These are phyloP conservation scores for Quercus bicolor DNA, from an alignment of 306 rosid genomes.

Conservation along the genomic window DNA sequence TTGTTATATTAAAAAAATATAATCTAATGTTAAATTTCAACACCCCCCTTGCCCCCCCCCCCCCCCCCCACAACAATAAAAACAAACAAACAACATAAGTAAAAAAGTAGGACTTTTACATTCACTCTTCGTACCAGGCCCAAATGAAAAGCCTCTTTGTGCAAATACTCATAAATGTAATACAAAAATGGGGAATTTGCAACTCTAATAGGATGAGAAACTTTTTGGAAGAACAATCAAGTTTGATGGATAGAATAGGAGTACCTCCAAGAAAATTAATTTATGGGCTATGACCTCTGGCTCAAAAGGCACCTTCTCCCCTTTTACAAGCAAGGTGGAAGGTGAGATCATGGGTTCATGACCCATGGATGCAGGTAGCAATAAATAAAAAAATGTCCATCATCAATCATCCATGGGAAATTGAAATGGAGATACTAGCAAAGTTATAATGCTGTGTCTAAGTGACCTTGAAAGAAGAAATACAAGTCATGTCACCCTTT, in stretches of 20 bases:
- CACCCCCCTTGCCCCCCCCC: background rate
- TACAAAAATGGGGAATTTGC: background rate
- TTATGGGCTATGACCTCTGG: background rate
- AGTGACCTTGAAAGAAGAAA: background rate
- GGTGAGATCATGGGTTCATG: no score
- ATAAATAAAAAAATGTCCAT: background rate
- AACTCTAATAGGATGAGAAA: background rate
- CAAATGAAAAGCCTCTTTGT: background rate
- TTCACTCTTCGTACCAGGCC: background rate
- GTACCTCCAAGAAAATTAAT: background rate
- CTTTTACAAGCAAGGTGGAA: no score
- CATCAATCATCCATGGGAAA: background rate
- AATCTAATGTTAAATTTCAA: slow-evolving; percentile 1
- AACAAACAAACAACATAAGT: background rate
- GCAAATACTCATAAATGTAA: background rate
- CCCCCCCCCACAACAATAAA: background rate
- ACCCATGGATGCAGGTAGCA: no score
- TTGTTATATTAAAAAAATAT: background rate
- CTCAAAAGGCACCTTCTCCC: no score
- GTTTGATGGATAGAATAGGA: background rate
- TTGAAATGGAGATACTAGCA: slow-evolving; percentile 2
- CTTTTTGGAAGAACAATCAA: background rate
- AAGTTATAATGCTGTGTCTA: background rate
- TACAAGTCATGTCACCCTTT: background rate
- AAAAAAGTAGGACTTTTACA: background rate